Conservation (phyloP, 2,329 filamentous ascomycete genomes). For the Fusarium xyrophilum region DNA sequence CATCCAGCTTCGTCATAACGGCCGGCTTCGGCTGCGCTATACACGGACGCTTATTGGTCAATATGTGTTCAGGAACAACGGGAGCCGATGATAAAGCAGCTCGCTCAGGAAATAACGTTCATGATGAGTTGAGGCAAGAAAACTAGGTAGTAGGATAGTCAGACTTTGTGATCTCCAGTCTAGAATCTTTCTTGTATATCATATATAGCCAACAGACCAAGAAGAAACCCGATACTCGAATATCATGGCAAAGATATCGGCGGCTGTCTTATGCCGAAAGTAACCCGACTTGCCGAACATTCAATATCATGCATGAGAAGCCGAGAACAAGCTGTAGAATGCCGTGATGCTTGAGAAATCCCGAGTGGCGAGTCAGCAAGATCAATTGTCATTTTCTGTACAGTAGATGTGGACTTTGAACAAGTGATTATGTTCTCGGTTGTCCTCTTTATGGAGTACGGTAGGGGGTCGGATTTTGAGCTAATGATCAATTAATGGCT, state of each 20-base stretch:
- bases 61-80: constrained; percentile 2
- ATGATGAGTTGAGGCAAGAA: not conserved
- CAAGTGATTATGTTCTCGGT: not conserved
- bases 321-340: constrained; percentile 21
- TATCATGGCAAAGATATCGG: not conserved
- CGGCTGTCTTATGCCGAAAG: constrained; percentile 37
- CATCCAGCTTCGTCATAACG: constrained; percentile 43
- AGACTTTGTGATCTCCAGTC: not conserved
- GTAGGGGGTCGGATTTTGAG: not conserved
- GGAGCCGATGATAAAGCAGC: constrained; percentile 30
- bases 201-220: not conserved
- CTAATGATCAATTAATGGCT: not conserved
- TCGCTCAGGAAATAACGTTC: not conserved
- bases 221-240: not conserved
- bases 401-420: not conserved
- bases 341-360: not conserved
- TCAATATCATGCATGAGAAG: constrained; percentile 10
- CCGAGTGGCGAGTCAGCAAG: not conserved
- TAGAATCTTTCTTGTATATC: not conserved
- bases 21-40: constrained; percentile 36
- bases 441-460: not conserved
- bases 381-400: not conserved
- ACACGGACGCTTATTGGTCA: constrained; percentile 25
- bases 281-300: constrained; percentile 32
- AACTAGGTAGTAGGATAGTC: not conserved